Evolutionary conservation across 2,329 filamentous ascomycete species (phyloP).

Genomic region (Fusarium beomiforme): DNA sequence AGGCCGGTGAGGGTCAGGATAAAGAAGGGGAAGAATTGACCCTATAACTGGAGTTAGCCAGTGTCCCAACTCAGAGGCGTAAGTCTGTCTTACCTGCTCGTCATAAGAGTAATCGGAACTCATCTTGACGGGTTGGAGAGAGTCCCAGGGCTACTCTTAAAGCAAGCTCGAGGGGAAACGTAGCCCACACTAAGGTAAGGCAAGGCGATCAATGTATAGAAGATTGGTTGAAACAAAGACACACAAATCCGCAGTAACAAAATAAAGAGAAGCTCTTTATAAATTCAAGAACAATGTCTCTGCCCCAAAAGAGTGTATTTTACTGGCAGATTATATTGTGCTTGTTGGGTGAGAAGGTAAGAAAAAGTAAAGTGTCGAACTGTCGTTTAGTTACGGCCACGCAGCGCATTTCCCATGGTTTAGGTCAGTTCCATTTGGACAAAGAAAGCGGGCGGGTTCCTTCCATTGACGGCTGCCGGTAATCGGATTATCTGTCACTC

Average conservation of each 20-base stretch:
- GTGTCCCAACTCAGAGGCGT: neutral
- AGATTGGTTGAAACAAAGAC: constrained; percentile 12
- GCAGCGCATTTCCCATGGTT: constrained; percentile 38
- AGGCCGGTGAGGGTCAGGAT: constrained; percentile 89
- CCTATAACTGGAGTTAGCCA: constrained; percentile 57
- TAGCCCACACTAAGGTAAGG: constrained; percentile 21
- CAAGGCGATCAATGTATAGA: constrained; percentile 8
- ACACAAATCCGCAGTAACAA: constrained; percentile 14
- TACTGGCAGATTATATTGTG: constrained; percentile 14
- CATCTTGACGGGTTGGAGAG: constrained; percentile 67
- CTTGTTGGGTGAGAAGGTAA: constrained; percentile 9
- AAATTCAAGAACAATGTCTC: constrained; percentile 7
- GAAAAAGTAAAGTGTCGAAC: constrained; percentile 16
- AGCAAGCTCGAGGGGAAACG: constrained; percentile 25
- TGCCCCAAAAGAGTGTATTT: constrained; percentile 30
- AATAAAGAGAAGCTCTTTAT: constrained; percentile 8
- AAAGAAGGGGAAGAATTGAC: constrained; percentile 99
- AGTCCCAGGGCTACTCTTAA: constrained; percentile 47
- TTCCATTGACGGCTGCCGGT: constrained; percentile 40
- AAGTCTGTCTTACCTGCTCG: constrained; percentile 72
- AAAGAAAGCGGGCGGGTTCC: constrained; percentile 15
- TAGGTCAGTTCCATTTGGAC: neutral
- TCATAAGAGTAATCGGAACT: constrained; percentile 98
- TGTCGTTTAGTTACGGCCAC: constrained; percentile 44
- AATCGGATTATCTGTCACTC: constrained; percentile 49